A percentile compares a stretch with the other conserved stretches of the same genome.
phyloP scores from a whole-genome alignment of 2,329 filamentous ascomycete genomes.

The Dothideomycetidae sp. region DNA sequence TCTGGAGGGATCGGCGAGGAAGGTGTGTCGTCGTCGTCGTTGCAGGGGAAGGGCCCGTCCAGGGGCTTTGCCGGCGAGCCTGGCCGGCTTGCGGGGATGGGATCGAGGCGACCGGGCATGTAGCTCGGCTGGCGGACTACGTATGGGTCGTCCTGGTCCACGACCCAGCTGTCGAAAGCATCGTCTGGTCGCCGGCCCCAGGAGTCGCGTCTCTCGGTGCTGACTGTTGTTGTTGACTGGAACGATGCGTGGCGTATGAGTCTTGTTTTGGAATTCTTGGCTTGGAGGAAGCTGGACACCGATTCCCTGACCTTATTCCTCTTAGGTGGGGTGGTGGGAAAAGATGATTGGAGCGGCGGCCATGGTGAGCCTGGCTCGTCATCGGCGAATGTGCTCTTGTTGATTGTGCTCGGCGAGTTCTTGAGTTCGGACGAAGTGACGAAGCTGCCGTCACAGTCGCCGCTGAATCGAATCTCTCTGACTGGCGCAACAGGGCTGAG shows the following conservation, averaged over 20 bases:
- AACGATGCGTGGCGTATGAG: slow-evolving; percentile 40
- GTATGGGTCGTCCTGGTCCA: slow-evolving; percentile 39
- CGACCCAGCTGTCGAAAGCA: slow-evolving; percentile 59
- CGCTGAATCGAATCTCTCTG: background rate
- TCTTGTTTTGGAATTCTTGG: slow-evolving; percentile 43
- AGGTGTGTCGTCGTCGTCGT: slow-evolving; percentile 9
- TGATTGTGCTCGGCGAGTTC: slow-evolving; percentile 6
- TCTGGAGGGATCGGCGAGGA: background rate
- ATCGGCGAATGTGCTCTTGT: slow-evolving; percentile 13
- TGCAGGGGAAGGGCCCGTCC: slow-evolving; percentile 33
- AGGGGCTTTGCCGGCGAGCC: slow-evolving; percentile 48
- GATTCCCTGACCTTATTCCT: slow-evolving; percentile 4
- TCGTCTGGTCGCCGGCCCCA: slow-evolving; percentile 30
- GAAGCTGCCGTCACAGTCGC: background rate
- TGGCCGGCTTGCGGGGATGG: slow-evolving; percentile 55
- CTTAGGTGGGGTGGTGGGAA: slow-evolving; percentile 9
- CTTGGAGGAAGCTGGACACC: slow-evolving; percentile 16
- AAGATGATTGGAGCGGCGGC: slow-evolving; percentile 15
- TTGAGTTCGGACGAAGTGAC: slow-evolving; percentile 6
- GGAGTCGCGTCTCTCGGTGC: slow-evolving; percentile 20
- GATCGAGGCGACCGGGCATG: slow-evolving; percentile 46
- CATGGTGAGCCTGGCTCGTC: slow-evolving; percentile 16
- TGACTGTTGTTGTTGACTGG: slow-evolving; percentile 25
- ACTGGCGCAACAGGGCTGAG: background rate
- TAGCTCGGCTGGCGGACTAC: slow-evolving; percentile 33